Conservation (phyloP, 1,139 yeast species). For the Blastobotrys elegans region DNA sequence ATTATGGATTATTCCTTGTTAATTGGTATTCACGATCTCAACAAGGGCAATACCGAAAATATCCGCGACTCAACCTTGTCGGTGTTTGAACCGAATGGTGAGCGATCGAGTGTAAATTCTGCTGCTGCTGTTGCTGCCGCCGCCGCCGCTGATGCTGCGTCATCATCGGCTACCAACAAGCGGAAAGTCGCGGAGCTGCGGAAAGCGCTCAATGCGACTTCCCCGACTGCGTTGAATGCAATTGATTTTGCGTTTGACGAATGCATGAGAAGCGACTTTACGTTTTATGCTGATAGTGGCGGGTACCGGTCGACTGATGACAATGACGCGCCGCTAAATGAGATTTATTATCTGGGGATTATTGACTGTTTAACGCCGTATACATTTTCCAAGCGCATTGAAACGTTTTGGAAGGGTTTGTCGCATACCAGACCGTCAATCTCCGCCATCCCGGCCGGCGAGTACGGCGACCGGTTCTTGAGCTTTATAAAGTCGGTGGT, state of each 20-base stretch:
- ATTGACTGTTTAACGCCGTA: constrained; percentile 92
- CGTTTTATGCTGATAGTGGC: constrained; percentile 78
- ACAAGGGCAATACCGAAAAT: constrained; percentile 47
- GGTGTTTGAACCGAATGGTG: constrained; percentile 35
- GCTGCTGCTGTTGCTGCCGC: too few species aligned
- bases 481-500: constrained; percentile 51
- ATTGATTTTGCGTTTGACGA: constrained; percentile 32
- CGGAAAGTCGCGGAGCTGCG: constrained; percentile 35
- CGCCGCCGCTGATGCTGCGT: background rate
- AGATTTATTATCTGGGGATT: constrained; percentile 85
- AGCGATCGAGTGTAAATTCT: constrained; percentile 24
- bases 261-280: constrained; percentile 34
- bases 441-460: constrained; percentile 85
- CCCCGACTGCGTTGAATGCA: constrained; percentile 35
- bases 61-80: constrained; percentile 36
- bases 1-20: constrained; percentile 95
- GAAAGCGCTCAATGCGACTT: constrained; percentile 35
- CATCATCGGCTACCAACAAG: constrained; percentile 20
- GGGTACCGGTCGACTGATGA: constrained; percentile 77
- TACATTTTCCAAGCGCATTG: constrained; percentile 68
- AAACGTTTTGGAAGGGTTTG: constrained; percentile 79
- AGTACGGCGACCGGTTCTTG: constrained; percentile 83
- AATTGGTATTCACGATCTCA: constrained; percentile 78
- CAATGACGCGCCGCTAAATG: constrained; percentile 54
- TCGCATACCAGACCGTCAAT: constrained; percentile 64